Conservation (phyloP, 371 early-diverging fungal genomes). For the Gilbertella persicaria region DNA sequence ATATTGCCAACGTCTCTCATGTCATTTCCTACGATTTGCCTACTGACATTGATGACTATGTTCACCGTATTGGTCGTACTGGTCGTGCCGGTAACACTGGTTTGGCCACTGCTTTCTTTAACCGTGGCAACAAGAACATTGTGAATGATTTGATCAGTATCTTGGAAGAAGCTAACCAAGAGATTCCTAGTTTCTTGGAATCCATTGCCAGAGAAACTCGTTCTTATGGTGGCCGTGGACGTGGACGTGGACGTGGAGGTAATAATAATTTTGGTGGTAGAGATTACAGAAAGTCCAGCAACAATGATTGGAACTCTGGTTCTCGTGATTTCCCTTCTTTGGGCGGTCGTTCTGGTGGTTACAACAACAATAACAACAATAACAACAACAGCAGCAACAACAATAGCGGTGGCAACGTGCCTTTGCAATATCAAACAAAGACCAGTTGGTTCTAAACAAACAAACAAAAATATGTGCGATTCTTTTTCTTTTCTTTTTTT, state of each 20-base stretch:
- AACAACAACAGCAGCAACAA: constrained; percentile 9
- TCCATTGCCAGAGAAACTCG: constrained; percentile 45
- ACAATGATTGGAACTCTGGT: constrained; percentile 19
- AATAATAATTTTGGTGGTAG: constrained; percentile 53
- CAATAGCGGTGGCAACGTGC: constrained; percentile 28
- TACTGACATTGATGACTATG: constrained; percentile 92
- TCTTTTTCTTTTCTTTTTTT: too few species aligned
- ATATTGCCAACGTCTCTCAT: constrained; percentile 87
- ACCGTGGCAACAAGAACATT: constrained; percentile 88
- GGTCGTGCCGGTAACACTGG: constrained; percentile 94
- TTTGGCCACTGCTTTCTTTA: constrained; percentile 96
- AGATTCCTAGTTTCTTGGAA: constrained; percentile 69
- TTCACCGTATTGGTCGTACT: constrained; percentile 99
- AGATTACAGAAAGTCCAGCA: constrained; percentile 39
- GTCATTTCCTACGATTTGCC: constrained; percentile 97
- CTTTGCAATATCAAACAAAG: constrained; percentile 57
- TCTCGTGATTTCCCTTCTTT: constrained; percentile 25
- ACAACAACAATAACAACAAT: background rate
- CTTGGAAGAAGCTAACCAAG: constrained; percentile 62
- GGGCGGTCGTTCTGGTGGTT: constrained; percentile 13
- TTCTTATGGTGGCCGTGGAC: constrained; percentile 66
- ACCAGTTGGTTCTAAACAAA: constrained; percentile 75
- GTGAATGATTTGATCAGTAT: constrained; percentile 87
- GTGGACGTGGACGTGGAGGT: constrained; percentile 66
- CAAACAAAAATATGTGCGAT: too few species aligned